Base-by-base conservation (phyloP, 805 yeast genomes). In the Ogataea nonfermentans region DNA sequence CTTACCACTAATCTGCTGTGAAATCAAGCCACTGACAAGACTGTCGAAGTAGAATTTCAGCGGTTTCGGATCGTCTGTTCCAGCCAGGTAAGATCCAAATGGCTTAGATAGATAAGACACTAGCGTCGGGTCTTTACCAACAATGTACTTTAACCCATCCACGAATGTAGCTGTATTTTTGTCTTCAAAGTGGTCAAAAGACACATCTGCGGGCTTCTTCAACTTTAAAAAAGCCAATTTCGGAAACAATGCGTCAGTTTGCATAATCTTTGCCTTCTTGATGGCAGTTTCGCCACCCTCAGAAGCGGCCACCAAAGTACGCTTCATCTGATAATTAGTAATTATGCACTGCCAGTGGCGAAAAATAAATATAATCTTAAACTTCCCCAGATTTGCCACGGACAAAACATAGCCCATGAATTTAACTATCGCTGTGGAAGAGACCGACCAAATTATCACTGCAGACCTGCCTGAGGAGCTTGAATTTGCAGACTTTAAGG, bases 1-100 rank as follows among this genome's bases (percentile, higher is more conserved):
- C 0, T 76, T 72, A 1, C 95, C 95, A 47, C 85, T 79, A 9
- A 85, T 76, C 56, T 84, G 93, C 57, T 85, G 93, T 0, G 83
- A 72, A 3, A 84, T 74, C 3, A 85, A 74, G 4, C 77, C 70
- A 29, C 68, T 60, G 2, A 67, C 67, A 7, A 78, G 55, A 13
- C 66, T 62, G 15, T 61, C 60, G 44, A 71, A 75, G 36, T 71
- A 70, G 34, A 57, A 62, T 10, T 62, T 40, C 4, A 37, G 44
- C 10, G 46, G 37, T 24, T 25, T 35, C 26, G 35, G 33, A 16
- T 32, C 20, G 8, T 27, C 39, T 12, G 16, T 11, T 15, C 23
- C 35, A n/a, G 30, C 39, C 31, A 35, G n/a, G 26, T 37, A 51
- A 2, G 36, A 26, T 4, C 40, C 14, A 27, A 52, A 55, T 4